Base-by-base conservation (phyloP, 768 basidiomycete genomes). In the Mycena floridula region DNA sequence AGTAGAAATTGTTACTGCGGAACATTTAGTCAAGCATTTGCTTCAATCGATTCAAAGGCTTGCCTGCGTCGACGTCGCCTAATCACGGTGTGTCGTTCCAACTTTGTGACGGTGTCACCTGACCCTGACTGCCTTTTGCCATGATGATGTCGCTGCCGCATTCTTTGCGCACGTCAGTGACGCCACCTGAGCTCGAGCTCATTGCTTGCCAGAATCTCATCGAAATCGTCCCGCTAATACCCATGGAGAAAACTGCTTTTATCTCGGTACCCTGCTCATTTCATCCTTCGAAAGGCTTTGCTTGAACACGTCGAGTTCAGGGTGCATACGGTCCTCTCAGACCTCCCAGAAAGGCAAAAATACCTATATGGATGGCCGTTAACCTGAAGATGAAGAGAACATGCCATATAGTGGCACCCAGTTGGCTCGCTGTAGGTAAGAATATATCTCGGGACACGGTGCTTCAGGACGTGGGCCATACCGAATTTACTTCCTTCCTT, bases 311-410 rank as follows among this genome's bases (percentile, higher is more conserved):
- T 23, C n/a, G 26, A 3, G n/a, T n/a, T n/a, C 61, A 96, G 92
- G 93, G 91, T 43, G 83, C 85, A 42, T 96, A 91, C 54, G 96
- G 96, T 2, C 95, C 96, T 16, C 77, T 99, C 42, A 73, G 84
- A 5, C 94, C 96, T 1, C 95, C 95, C 5, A 76, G 79, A 46
- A 86, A 87, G 61, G 74, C 84, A 27, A 76, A 76, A 52, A 80
- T 98, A n/a, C 96, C 96, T 1, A 68, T 98, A 3, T 99, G 96
- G 96, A 84, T 99, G 72, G 96, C 95, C 0, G 69, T 89, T 3
- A 91, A 95, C 57, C 69, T 98, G 40, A 99, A 99, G 66, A 60
- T 83, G 57, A 96, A 97, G 72, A 87, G 89, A 61, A 94, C 93
- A 64, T 97, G 95, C 50, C 82, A 89, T 53, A 91, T 99, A 40